Evolutionary conservation across 179 eudicot genomes (phyloP).

Genomic region (Silene vulgaris): DNA sequence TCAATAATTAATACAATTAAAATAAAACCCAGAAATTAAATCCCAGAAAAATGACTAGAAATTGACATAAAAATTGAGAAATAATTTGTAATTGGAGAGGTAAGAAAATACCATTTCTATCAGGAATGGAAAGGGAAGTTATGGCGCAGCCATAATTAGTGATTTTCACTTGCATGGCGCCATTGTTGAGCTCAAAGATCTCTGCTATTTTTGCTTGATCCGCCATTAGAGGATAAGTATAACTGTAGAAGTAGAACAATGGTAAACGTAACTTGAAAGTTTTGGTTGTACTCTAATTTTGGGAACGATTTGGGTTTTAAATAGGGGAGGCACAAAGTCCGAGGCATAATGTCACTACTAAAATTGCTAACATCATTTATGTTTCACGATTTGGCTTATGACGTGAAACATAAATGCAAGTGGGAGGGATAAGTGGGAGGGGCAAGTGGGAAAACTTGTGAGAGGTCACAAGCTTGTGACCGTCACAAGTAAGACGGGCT

Average conservation of each 20-base stretch:
- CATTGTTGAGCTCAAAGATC: slow-evolving; percentile 84
- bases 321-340: too few relatives aligned
- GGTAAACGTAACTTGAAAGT: neutral
- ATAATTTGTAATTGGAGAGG: neutral
- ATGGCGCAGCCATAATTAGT: slow-evolving; percentile 87
- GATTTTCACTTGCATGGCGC: slow-evolving; percentile 59
- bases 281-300: too few relatives aligned
- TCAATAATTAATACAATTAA: neutral
- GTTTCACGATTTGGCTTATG: too few relatives aligned
- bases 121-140: slow-evolving; percentile 77
- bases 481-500: too few relatives aligned
- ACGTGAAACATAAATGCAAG: too few relatives aligned
- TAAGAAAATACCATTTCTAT: slow-evolving; percentile 51
- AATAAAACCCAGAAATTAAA: slow-evolving; percentile 9
- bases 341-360: too few relatives aligned
- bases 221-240: slow-evolving; percentile 35
- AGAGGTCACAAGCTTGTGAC: too few relatives aligned
- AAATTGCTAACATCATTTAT: too few relatives aligned
- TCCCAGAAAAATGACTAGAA: neutral
- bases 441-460: too few relatives aligned
- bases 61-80: neutral
- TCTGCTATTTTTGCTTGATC: slow-evolving; percentile 48
- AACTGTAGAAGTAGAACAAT: neutral
- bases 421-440: too few relatives aligned
- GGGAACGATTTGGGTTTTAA: too few relatives aligned